These are phyloP conservation scores for Hansenula lynferdii DNA, from an alignment of 1,139 yeast species.

Conservation along the genomic window DNA sequence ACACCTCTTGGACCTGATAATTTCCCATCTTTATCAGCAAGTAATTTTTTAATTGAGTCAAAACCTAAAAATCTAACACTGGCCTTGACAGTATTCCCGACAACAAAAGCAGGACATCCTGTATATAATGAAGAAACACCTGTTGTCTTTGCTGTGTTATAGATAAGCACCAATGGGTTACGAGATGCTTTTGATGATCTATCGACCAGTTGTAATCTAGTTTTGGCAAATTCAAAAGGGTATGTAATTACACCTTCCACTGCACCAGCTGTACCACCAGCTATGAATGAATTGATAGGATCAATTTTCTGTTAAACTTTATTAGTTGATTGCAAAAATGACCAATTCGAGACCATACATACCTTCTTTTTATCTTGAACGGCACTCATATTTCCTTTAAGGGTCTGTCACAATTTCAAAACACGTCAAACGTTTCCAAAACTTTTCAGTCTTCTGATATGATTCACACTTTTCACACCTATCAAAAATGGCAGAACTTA, in stretches of 20 bases:
- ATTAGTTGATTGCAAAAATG: not conserved
- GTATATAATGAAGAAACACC: conserved; percentile 82
- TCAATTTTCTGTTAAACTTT: conserved; percentile 28
- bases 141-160: conserved; percentile 67
- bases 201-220: conserved; percentile 81
- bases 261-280: conserved; percentile 96
- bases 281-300: conserved; percentile 76
- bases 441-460: not conserved
- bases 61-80: conserved; percentile 91
- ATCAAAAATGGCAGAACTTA: not conserved
- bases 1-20: conserved; percentile 89
- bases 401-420: no score
- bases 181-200: conserved; percentile 63
- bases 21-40: conserved; percentile 82
- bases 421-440: not conserved
- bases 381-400: not conserved
- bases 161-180: conserved; percentile 79
- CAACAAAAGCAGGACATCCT: conserved; percentile 97
- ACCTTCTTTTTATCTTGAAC: not conserved
- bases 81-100: conserved; percentile 95
- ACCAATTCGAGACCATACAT: not conserved
- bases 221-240: conserved; percentile 96
- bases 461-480: no score
- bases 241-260: conserved; percentile 87
- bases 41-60: conserved; percentile 72